Evolutionary conservation across 306 rosid species (phyloP).

Genomic region (Gillenia trifoliata): DNA sequence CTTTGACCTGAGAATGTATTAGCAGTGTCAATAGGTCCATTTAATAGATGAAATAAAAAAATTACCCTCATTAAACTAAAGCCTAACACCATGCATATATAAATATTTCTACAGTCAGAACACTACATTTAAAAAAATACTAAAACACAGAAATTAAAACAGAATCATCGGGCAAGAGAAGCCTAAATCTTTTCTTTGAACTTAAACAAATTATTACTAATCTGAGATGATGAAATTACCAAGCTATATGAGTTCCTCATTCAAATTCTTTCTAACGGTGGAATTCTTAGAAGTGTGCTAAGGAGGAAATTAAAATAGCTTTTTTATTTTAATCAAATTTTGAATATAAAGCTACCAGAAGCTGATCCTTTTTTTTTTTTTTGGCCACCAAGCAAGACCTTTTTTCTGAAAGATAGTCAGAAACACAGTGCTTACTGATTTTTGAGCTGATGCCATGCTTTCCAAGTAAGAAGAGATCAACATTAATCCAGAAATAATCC

Average conservation of each 20-base stretch:
- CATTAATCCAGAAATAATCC: conserved; percentile 81
- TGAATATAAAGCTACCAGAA: background rate
- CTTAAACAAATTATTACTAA: background rate
- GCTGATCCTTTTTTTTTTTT: background rate
- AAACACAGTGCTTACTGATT: conserved; percentile 42
- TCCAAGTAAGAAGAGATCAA: conserved; percentile 74
- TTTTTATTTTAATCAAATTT: background rate
- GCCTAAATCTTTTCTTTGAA: background rate
- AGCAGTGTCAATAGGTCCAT: conserved; percentile 2
- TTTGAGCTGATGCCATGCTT: conserved; percentile 51
- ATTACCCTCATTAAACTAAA: background rate
- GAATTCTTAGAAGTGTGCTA: background rate
- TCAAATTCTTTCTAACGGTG: background rate
- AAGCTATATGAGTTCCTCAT: background rate
- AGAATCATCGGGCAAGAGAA: background rate
- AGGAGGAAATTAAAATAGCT: background rate
- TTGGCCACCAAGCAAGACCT: background rate
- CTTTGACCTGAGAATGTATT: conserved; percentile 63
- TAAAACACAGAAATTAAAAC: background rate
- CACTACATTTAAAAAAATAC: background rate
- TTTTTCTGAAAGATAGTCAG: conserved; percentile 2
- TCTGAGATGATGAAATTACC: background rate
- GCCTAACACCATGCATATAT: background rate
- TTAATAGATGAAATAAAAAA: background rate
- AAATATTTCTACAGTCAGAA: background rate